Conservation (phyloP, 176 grass and related monocot species). For the Oryza longistaminata region DNA sequence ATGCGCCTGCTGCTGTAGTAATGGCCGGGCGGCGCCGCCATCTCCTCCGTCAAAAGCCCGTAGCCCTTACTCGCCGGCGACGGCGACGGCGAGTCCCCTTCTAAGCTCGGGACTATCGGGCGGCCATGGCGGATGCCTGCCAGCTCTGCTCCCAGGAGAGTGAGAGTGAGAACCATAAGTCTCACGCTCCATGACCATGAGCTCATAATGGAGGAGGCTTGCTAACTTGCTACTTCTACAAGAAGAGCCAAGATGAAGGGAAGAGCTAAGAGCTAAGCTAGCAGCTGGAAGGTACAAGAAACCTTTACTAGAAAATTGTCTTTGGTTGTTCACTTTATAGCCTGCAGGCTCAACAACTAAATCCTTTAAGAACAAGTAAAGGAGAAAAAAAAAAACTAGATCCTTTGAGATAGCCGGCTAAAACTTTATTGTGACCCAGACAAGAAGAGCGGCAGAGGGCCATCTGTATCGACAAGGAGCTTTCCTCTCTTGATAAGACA, state of each 20-base stretch:
- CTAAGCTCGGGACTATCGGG: background rate
- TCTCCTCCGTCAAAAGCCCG: background rate
- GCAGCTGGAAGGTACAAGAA: background rate
- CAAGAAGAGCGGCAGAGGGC: constrained; percentile 29
- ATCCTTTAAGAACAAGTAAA: too few species aligned
- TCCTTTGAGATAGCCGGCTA: background rate
- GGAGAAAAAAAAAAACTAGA: background rate
- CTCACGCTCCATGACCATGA: background rate
- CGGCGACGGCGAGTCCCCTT: background rate
- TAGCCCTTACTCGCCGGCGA: background rate
- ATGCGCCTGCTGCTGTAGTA: background rate
- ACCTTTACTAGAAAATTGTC: background rate
- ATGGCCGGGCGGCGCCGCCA: background rate
- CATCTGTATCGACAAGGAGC: constrained; percentile 10
- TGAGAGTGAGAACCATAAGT: background rate
- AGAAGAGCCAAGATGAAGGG: background rate
- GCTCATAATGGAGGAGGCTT: background rate
- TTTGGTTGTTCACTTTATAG: constrained; percentile 19
- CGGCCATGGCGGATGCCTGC: constrained; percentile 21
- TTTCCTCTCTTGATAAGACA: constrained; percentile 1
- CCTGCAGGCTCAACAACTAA: background rate
- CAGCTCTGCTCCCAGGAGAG: constrained; percentile 21
- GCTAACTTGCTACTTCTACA: background rate
- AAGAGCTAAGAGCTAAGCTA: background rate
- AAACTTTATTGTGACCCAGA: background rate